Percentiles rank a stretch among this genome's conserved stretches.
Evolutionary conservation across 108 stramenopile genomes (phyloP).

Genomic region (Nitzschia sp.): DNA sequence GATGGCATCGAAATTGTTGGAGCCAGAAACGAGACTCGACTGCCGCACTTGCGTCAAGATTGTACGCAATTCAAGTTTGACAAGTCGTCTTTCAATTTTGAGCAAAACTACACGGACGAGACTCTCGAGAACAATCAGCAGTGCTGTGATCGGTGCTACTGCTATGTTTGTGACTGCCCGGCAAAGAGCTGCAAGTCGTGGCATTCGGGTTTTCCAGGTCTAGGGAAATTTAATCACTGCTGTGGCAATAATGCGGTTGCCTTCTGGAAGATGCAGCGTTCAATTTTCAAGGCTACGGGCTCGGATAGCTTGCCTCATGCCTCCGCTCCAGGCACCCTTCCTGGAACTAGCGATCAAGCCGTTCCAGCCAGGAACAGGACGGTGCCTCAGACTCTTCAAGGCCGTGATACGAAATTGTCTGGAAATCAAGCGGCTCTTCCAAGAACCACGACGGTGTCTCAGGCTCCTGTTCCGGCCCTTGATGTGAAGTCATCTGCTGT

Average conservation of each 20-base stretch:
- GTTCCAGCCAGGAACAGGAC: not conserved
- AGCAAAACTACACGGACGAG: not conserved
- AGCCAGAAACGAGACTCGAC: constrained; percentile 17
- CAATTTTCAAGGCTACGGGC: not conserved
- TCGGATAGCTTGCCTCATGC: not conserved
- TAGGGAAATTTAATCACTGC: not conserved
- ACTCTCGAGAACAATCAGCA: constrained; percentile 9
- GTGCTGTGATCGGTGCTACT: constrained; percentile 43
- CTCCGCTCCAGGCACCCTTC: too few relatives aligned
- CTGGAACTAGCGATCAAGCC: not conserved
- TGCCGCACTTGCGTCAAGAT: constrained; percentile 42
- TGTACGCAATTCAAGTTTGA: constrained; percentile 35
- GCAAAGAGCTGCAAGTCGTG: constrained; percentile 23
- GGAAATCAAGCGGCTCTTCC: too few relatives aligned
- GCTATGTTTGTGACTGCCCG: constrained; percentile 39
- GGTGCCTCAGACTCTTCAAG: not conserved
- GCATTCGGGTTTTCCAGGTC: not conserved
- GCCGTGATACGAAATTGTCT: too few relatives aligned
- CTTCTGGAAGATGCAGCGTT: not conserved
- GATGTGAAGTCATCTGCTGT: too few relatives aligned
- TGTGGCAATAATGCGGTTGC: not conserved
- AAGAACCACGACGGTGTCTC: too few relatives aligned
- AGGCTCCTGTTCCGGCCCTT: too few relatives aligned
- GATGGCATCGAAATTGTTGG: constrained; percentile 37
- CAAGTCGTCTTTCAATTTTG: not conserved